Base-by-base conservation (phyloP, 2,329 filamentous ascomycete species). In the Beauveria sp. region DNA sequence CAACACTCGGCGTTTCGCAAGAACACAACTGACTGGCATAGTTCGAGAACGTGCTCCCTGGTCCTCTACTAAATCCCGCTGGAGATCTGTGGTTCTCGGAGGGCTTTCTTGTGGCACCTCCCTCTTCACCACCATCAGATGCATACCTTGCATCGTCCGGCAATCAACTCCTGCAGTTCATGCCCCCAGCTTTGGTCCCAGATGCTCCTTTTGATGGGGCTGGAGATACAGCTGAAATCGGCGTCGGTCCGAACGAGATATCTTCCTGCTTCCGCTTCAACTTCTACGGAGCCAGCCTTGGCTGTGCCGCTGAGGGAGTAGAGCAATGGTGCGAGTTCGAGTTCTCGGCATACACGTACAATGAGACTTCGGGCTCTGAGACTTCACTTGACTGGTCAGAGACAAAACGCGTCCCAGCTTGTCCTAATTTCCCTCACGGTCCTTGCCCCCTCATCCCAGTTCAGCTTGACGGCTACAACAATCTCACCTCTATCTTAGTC, bases 81-180 rank as follows among this genome's bases (percentile, higher is more conserved):
- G 69, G 72, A 7, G 72, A 74, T 52, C 68, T 76, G 30, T 77
- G 75, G 75, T 77, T 77, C 60, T 77, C 75, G 28, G 69, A 74
- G 61, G 75, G 75, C 2, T 77, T 77, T 60, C 66, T 75, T 6
- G 67, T 77, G 52, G 70, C 71, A 1, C 74, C 75, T 3, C 72
- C 72, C 26, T 71, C 72, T 9, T 66, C 69, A 3, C 67, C 72
- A 40, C 64, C 68, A 22, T 62, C 67, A 12, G 69, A 73, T 43
- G 70, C 72, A 1, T 77, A 72, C 46, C 62, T 70, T 14, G 69
- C 75, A 12, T 74, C 75, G 3, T 77, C 75, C 16, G 75, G 75
- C 9, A 70, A 72, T 12, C 74, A 75, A 43, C 67, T 77, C 1
- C 67, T 76, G 2, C 73, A 77, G 58, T 77, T 76, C 59, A 71